Base-by-base conservation (phyloP, 1,284 basidiomycete genomes). In the Athelia psychrophila region DNA sequence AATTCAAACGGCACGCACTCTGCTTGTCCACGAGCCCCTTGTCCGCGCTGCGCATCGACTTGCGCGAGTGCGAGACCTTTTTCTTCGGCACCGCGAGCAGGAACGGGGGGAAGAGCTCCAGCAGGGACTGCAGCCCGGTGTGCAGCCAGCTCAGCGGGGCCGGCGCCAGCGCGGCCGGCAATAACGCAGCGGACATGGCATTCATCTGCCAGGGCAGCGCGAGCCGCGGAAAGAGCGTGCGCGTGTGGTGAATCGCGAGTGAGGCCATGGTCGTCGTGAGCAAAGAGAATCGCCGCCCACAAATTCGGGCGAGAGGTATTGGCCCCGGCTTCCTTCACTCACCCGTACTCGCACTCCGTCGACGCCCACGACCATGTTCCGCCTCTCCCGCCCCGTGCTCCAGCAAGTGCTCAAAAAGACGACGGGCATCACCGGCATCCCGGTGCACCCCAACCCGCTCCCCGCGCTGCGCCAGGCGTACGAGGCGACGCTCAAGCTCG, bases 1-100 rank as follows among this genome's bases (percentile, higher is more conserved):
- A 47, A 46, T 44, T 20, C 25, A 20, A 27, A 35, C 25, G 30
- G 10, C 25, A 71, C 89, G 58, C 64, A 94, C 96, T 95, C 52
- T 86, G 84, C 68, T 95, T 94, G 70, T 98, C 95, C 71, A 95
- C 95, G 61, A 98, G 73, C 0, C 95, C 95, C 72, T 98, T 98
- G 71, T 96, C 94, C 3, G 95, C 91, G 52, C 84, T 84, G 25
- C 95, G 81, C 95, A 98, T 98, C n/a, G 87, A 82, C 70, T 98
- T 98, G 47, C 92, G 79, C 25, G 93, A 95, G 69, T 98, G 95
- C 0, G 94, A 94, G 9, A 86, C 82, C 75, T 97, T 97, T 71
- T 89, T 91, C 75, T 98, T 98, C 16, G 96, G 96, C 2, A 96
- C 95, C 16, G 95, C 95, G 46, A 92, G 81, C 23, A 98, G 72